Conservation (phyloP, 345 rosid species). For the rapeseed (Brassica napus) region DNA sequence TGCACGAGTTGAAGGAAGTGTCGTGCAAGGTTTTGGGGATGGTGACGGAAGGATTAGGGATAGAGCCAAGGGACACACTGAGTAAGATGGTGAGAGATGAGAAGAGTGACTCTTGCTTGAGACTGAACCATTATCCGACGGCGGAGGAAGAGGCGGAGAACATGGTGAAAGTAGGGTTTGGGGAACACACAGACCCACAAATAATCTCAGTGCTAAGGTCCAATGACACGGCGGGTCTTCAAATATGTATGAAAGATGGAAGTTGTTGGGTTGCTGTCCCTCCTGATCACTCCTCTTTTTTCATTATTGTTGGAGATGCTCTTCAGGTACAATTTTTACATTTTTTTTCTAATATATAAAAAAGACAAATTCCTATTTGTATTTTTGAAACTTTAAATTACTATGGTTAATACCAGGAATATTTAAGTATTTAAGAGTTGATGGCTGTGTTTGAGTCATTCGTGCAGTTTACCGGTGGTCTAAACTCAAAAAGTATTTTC, state of each 20-base stretch:
- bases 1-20: constrained; percentile 57
- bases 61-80: constrained; percentile 54
- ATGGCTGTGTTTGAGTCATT: constrained; percentile 17
- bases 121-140: constrained; percentile 86
- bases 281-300: constrained; percentile 81
- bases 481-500: not conserved
- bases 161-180: constrained; percentile 58
- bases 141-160: constrained; percentile 45
- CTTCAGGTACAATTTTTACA: constrained; percentile 56
- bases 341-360: not conserved
- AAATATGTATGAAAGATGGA: constrained; percentile 68
- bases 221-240: constrained; percentile 85
- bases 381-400: not conserved
- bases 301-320: constrained; percentile 90
- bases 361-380: not conserved
- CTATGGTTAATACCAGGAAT: not conserved
- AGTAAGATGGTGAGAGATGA: constrained; percentile 74
- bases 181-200: constrained; percentile 96
- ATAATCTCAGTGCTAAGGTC: constrained; percentile 82
- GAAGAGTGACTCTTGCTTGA: constrained; percentile 72
- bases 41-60: constrained; percentile 68
- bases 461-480: not conserved
- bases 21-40: constrained; percentile 67
- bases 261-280: constrained; percentile 83
- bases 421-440: constrained; percentile 14